phyloP scores from a whole-genome alignment of 192 early-diverging fungal genomes.

The Allomyces javanicus region DNA sequence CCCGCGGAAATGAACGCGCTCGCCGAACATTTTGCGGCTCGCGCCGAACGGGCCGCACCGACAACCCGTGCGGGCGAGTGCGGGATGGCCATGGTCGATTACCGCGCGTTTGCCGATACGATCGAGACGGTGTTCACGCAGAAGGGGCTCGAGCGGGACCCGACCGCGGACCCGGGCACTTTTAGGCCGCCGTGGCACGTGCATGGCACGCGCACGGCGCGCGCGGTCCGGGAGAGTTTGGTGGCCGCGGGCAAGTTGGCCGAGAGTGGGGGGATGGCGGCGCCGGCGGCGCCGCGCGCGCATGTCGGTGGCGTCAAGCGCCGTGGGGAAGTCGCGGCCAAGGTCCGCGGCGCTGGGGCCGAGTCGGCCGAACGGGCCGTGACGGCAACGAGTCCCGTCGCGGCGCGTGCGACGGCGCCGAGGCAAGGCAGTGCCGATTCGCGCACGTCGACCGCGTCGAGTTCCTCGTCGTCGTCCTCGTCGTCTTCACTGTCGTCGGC shows the following conservation, averaged over 20 bases:
- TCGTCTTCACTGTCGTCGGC: too few species aligned
- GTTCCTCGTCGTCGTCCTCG: too few species aligned
- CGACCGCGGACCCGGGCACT: slow-evolving; percentile 15
- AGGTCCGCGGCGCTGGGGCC: too few species aligned
- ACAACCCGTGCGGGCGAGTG: not conserved
- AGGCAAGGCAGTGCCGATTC: too few species aligned
- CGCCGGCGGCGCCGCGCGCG: not conserved
- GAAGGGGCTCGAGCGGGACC: slow-evolving; percentile 20
- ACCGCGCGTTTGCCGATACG: slow-evolving; percentile 21
- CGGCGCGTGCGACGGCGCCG: too few species aligned
- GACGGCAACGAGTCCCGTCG: too few species aligned
- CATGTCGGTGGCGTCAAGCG: not conserved
- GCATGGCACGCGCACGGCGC: not conserved
- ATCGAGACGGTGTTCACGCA: slow-evolving; percentile 32
- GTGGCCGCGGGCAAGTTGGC: too few species aligned
- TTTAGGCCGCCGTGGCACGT: slow-evolving; percentile 9
- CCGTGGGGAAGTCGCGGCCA: too few species aligned
- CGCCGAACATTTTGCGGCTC: not conserved
- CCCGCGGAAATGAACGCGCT: not conserved
- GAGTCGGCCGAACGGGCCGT: not conserved
- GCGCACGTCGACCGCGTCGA: too few species aligned
- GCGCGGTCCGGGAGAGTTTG: too few species aligned
- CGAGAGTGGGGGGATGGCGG: not conserved
- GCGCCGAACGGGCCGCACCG: not conserved
- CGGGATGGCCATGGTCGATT: slow-evolving; percentile 11